phyloP scores from a whole-genome alignment of 192 early-diverging fungal species.

The Helicostylum pulchrum region DNA sequence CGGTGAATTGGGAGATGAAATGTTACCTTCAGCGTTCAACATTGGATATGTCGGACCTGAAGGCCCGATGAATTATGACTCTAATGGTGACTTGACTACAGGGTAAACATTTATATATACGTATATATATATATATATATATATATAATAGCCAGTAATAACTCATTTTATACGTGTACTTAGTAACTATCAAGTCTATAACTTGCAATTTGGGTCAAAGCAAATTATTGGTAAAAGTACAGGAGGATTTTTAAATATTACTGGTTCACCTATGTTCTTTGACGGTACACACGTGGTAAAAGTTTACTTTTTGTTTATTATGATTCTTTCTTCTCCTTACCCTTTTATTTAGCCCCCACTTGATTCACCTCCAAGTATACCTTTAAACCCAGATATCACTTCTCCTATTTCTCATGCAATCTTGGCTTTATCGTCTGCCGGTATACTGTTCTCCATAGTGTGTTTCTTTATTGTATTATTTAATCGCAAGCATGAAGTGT shows the following conservation, averaged over 20 bases:
- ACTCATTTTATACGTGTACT: not conserved
- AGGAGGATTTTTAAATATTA: slow-evolving; percentile 36
- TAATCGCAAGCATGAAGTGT: slow-evolving; percentile 37
- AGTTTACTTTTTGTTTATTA: not conserved
- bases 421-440: slow-evolving; percentile 29
- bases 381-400: slow-evolving; percentile 41
- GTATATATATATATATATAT: not conserved
- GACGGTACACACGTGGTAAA: slow-evolving; percentile 35
- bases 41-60: slow-evolving; percentile 49
- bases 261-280: slow-evolving; percentile 40
- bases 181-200: slow-evolving; percentile 47
- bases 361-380: slow-evolving; percentile 39
- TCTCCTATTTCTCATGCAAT: slow-evolving; percentile 40
- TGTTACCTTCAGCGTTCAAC: slow-evolving; percentile 41
- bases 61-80: slow-evolving; percentile 45
- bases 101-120: too few species aligned
- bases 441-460: slow-evolving; percentile 36
- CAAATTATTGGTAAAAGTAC: slow-evolving; percentile 37
- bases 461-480: slow-evolving; percentile 38
- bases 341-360: slow-evolving; percentile 26
- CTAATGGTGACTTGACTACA: slow-evolving; percentile 43
- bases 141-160: not conserved
- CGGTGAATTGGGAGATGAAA: slow-evolving; percentile 33
- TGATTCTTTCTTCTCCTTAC: not conserved
- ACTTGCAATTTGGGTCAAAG: slow-evolving; percentile 36